A percentile compares a stretch with the other conserved stretches of the same genome.
phyloP scores from a whole-genome alignment of 2,329 filamentous ascomycete genomes.

The Hyphodiscus sp. region DNA sequence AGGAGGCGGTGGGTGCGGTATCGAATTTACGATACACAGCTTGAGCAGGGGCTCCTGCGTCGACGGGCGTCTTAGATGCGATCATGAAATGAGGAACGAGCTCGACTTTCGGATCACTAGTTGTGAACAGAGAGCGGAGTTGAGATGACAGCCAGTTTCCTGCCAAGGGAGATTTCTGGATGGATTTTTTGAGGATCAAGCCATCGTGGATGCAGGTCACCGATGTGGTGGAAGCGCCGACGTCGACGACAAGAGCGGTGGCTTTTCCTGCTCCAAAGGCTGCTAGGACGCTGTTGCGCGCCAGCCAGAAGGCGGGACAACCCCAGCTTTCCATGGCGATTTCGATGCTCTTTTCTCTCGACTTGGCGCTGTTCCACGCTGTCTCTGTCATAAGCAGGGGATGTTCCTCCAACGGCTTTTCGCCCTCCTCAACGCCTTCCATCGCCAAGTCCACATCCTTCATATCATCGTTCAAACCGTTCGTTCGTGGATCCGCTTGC shows the following conservation, averaged over 20 bases:
- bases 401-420: slow-evolving; percentile 81
- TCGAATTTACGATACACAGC: slow-evolving; percentile 67
- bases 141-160: slow-evolving; percentile 89
- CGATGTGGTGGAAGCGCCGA: slow-evolving; percentile 81
- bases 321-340: slow-evolving; percentile 97
- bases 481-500: slow-evolving; percentile 62
- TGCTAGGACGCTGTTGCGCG: slow-evolving; percentile 80
- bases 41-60: slow-evolving; percentile 74
- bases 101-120: slow-evolving; percentile 61
- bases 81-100: slow-evolving; percentile 83
- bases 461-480: slow-evolving; percentile 67
- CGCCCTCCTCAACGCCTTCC: slow-evolving; percentile 50
- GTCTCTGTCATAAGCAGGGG: slow-evolving; percentile 91
- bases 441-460: slow-evolving; percentile 49
- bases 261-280: slow-evolving; percentile 91
- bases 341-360: slow-evolving; percentile 89
- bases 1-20: slow-evolving; percentile 58
- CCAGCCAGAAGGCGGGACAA: slow-evolving; percentile 88
- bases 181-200: slow-evolving; percentile 84
- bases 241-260: slow-evolving; percentile 84
- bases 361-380: slow-evolving; percentile 83
- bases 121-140: slow-evolving; percentile 72
- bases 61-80: slow-evolving; percentile 79
- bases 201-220: slow-evolving; percentile 92
- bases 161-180: slow-evolving; percentile 77